Evolutionary conservation across 352 stramenopile species (phyloP), one percentile per base, ranked within the genome.

Genomic region (Phytophthora hibernalis): DNA sequence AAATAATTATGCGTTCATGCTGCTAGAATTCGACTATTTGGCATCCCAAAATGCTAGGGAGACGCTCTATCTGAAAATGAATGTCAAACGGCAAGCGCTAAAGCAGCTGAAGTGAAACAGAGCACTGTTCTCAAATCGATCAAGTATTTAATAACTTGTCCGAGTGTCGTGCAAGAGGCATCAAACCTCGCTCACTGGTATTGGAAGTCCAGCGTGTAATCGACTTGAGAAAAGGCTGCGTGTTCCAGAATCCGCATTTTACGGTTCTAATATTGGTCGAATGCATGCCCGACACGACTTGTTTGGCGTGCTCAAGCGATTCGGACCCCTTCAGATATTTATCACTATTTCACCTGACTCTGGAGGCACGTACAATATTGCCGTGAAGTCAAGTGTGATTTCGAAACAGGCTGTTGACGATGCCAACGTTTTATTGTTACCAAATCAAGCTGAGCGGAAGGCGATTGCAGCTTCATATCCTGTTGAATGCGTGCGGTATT

Each of bases 311-410:
- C 30, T 77, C 3, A 57, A 65, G 16, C 33, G 51, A 9, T 68
- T 74, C 12, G 64, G 64, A 0, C 54, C 64, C 4, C 22, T 68
- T 0, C 69, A 77, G 6, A 3, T 77, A 0, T 74, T 77, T 16
- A 68, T 77, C 16, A 77, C 59, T 0, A 43, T 70, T 3, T 77
- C 64, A 6, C 69, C 69, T 5, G 64, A 73, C 20, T 61, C 50
- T 24, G 30, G 33, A 4, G 50, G 50, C 7, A 57, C 33, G 11
- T 57, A 57, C 20, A 57, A 22, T 8, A 57, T 57, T 22, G 21
- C 50, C 12, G 21, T 57, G 2, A 57, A 57, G 18, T 9, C 50
- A 15, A 33, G 18, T 1, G 11, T 13, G 3, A 6, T 57, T 11
- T 22, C 11, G 0, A 12, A 21, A 48, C 13, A 22, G 1, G 33